A percentile compares a stretch with the other conserved stretches of the same genome.
phyloP scores from a whole-genome alignment of 2,329 filamentous ascomycete species.

The Rugonectria rugulosa region DNA sequence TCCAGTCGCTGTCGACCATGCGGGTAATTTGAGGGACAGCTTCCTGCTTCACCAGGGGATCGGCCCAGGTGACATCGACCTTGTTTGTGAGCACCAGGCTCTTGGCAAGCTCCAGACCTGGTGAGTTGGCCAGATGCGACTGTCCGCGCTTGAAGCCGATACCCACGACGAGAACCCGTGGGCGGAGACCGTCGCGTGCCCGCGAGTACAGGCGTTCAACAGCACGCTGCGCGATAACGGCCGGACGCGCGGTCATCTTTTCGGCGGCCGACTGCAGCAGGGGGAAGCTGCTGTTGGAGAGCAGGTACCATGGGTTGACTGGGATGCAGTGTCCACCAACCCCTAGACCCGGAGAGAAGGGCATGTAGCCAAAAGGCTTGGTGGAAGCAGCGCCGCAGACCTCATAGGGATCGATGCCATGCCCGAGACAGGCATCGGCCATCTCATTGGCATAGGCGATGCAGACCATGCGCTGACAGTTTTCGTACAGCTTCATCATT shows the following conservation, averaged over 20 bases:
- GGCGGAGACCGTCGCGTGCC: conserved; percentile 17
- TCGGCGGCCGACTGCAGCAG: conserved; percentile 54
- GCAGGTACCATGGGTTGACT: conserved; percentile 61
- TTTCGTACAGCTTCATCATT: conserved; percentile 66
- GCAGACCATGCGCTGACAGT: conserved; percentile 63
- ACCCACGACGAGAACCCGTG: conserved; percentile 53
- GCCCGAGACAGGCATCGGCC: conserved; percentile 57
- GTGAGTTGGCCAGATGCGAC: conserved; percentile 55
- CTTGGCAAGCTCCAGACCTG: conserved; percentile 52
- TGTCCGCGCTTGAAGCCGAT: conserved; percentile 61
- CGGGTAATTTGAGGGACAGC: conserved; percentile 50
- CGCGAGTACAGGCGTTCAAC: conserved; percentile 41
- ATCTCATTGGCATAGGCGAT: conserved; percentile 65
- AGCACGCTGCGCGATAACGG: conserved; percentile 46
- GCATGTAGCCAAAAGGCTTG: conserved; percentile 62
- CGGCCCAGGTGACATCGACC: conserved; percentile 53
- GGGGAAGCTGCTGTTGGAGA: conserved; percentile 56
- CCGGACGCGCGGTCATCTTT: conserved; percentile 53
- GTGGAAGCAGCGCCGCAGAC: conserved; percentile 57
- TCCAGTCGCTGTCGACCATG: conserved; percentile 50
- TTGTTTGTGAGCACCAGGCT: conserved; percentile 45
- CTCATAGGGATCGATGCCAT: conserved; percentile 59
- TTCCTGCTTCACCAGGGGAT: conserved; percentile 53
- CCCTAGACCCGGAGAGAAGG: conserved; percentile 55
- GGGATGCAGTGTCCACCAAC: conserved; percentile 66